phyloP scores from a whole-genome alignment of 2,329 filamentous ascomycete species.

The Aspergillus sojae region DNA sequence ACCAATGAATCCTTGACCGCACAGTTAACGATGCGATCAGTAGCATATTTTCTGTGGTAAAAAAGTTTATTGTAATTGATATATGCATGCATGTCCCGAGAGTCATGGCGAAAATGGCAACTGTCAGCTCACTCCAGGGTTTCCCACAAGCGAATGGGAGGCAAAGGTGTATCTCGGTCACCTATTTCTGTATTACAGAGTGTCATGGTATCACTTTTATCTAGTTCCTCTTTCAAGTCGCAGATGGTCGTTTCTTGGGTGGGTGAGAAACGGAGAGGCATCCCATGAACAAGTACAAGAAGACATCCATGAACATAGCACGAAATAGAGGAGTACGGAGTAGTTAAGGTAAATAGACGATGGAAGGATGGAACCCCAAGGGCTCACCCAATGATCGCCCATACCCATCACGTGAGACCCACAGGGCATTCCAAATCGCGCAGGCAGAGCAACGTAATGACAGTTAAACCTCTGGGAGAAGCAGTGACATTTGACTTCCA shows the following conservation, averaged over 20 bases:
- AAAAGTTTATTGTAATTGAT: conserved; percentile 15
- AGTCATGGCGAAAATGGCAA: conserved; percentile 1
- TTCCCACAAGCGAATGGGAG: background rate
- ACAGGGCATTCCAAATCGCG: background rate
- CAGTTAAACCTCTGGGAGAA: background rate
- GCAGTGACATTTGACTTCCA: background rate
- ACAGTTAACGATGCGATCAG: background rate
- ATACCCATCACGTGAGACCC: conserved; percentile 9
- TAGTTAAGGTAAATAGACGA: background rate
- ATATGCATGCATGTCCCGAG: conserved; percentile 14
- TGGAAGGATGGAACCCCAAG: background rate
- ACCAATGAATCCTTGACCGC: conserved; percentile 6
- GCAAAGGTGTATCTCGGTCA: background rate
- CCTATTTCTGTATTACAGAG: background rate
- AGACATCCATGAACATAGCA: background rate
- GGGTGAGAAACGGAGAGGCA: background rate
- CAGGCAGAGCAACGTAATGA: conserved; percentile 2
- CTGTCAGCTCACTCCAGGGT: background rate
- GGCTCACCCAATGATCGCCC: background rate
- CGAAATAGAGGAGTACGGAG: background rate
- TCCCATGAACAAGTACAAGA: background rate
- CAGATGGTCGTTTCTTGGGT: background rate
- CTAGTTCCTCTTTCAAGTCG: background rate
- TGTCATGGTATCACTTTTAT: background rate
- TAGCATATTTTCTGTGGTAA: background rate